Conservation (phyloP, 257 asterid genomes). For the Penstemon eatonii region DNA sequence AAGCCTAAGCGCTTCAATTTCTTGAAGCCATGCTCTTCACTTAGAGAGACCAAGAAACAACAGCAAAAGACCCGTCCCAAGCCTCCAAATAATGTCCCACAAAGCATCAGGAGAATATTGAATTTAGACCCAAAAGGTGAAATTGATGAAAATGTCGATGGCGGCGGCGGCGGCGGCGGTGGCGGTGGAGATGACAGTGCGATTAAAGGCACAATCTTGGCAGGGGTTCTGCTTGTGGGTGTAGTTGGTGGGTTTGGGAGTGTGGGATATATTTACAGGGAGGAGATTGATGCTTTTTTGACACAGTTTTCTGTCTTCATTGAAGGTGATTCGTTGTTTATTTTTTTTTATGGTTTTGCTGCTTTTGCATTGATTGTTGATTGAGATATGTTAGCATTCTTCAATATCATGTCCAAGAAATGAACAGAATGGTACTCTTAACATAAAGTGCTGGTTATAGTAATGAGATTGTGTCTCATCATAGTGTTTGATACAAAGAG, state of each 20-base stretch:
- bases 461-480: too few species aligned
- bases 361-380: too few species aligned
- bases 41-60: constrained; percentile 75
- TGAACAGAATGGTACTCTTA: too few species aligned
- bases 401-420: too few species aligned
- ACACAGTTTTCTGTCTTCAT: constrained; percentile 71
- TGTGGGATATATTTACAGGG: constrained; percentile 75
- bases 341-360: neutral
- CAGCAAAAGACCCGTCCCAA: constrained; percentile 52
- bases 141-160: constrained; percentile 28
- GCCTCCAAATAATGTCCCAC: constrained; percentile 63
- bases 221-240: constrained; percentile 60
- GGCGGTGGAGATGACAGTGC: constrained; percentile 51
- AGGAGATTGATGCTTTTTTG: constrained; percentile 84
- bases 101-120: constrained; percentile 49
- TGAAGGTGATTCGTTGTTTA: constrained; percentile 36
- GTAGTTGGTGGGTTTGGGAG: constrained; percentile 89
- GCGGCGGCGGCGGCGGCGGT: constrained; percentile 25
- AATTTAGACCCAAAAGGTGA: constrained; percentile 63
- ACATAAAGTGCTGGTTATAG: too few species aligned
- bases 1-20: constrained; percentile 67
- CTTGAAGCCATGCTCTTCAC: constrained; percentile 79
- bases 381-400: too few species aligned
- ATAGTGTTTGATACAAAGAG: too few species aligned
- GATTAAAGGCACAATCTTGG: constrained; percentile 76